These are phyloP conservation scores for Stemphylium beticola DNA, from an alignment of 2,329 filamentous ascomycete genomes.

Conservation along the genomic window DNA sequence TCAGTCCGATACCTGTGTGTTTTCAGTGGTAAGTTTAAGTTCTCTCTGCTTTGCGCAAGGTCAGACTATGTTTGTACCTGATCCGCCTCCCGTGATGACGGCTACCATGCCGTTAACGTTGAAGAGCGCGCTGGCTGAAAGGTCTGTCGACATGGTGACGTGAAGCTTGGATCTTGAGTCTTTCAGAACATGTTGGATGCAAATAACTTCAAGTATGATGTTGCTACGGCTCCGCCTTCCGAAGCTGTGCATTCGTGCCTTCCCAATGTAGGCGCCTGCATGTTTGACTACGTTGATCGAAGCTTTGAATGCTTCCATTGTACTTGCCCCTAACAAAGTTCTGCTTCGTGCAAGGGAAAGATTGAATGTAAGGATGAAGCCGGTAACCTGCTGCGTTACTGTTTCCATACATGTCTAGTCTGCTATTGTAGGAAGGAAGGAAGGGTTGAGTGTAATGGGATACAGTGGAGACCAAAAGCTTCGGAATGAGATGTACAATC, in stretches of 20 bases:
- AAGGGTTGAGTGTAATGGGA: too few relatives aligned
- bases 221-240: conserved; percentile 12
- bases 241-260: not conserved
- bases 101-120: conserved; percentile 26
- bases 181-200: not conserved
- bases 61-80: conserved; percentile 11
- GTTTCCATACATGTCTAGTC: too few relatives aligned
- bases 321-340: too few relatives aligned
- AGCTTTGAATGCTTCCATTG: too few relatives aligned
- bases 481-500: too few relatives aligned
- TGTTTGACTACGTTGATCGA: too few relatives aligned
- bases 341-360: too few relatives aligned
- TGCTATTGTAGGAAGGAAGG: too few relatives aligned
- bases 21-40: not conserved
- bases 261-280: not conserved
- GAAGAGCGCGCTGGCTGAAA: conserved; percentile 25
- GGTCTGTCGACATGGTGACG: not conserved
- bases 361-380: too few relatives aligned
- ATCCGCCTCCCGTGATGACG: conserved; percentile 32
- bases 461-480: too few relatives aligned
- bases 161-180: not conserved
- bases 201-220: not conserved
- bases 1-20: conserved; percentile 23
- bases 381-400: too few relatives aligned
- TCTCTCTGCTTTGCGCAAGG: too few relatives aligned